Conservation (phyloP, 306 rosid genomes). For the Quillaja saponaria region DNA sequence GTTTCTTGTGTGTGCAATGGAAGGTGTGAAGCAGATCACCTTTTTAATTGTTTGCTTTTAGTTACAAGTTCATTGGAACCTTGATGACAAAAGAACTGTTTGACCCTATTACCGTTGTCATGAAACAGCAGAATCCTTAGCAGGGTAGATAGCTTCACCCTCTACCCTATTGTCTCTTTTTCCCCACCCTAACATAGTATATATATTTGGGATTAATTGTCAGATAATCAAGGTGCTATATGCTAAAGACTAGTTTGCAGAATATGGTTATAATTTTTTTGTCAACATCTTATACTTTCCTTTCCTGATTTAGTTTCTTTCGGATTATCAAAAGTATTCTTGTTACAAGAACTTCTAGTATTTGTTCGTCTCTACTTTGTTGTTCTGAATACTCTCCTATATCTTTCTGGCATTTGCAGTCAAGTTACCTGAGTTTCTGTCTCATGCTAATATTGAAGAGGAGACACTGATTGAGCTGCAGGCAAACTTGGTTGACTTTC, state of each 20-base stretch:
- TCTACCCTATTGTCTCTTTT: neutral
- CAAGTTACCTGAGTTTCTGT: slow-evolving; percentile 79
- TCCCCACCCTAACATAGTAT: slow-evolving; percentile 9
- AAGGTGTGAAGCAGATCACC: neutral
- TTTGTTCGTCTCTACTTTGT: neutral
- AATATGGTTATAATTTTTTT: neutral
- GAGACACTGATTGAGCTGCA: slow-evolving; percentile 60
- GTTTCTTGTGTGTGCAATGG: slow-evolving; percentile 6
- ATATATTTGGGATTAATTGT: neutral
- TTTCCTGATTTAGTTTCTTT: slow-evolving; percentile 20
- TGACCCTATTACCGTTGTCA: neutral
- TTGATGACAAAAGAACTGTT: neutral
- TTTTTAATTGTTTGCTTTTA: neutral
- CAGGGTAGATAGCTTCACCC: too few species aligned
- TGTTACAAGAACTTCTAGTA: slow-evolving; percentile 5
- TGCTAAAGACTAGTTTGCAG: neutral
- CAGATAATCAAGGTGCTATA: neutral
- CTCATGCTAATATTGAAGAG: slow-evolving; percentile 64
- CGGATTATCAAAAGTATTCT: slow-evolving; percentile 9
- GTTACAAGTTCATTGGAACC: neutral
- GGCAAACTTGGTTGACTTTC: slow-evolving; percentile 61
- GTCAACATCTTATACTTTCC: neutral
- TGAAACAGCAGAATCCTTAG: neutral
- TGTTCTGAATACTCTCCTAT: slow-evolving; percentile 21
- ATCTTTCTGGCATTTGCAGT: slow-evolving; percentile 50